Base-by-base conservation (phyloP, 768 basidiomycete genomes). In the Rhodocollybia butyracea region DNA sequence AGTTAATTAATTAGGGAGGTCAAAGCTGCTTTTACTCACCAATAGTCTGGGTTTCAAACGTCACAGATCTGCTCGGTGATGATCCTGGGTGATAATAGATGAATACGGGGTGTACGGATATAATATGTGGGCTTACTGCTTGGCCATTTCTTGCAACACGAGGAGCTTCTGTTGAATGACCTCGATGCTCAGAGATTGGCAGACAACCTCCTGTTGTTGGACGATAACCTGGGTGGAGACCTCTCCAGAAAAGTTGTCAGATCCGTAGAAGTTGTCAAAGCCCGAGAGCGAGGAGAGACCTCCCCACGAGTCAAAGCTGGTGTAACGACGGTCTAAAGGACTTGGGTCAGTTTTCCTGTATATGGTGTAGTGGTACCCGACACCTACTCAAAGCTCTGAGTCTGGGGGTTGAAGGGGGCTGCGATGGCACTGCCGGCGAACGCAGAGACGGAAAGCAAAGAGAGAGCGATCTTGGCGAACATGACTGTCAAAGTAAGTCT, bases 181-280 rank as follows among this genome's bases (percentile, higher is more conserved):
- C 51, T 66, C 65, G 47, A 77, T 59, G 34, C 61, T 58, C 60
- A 71, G 63, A 21, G 66, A 63, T 54, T 68, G 73, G 68, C 76
- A 78, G 43, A 76, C 75, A 22, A 78, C 55, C 41, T 74, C 65
- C 15, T 72, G 56, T 56, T 71, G 65, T 34, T 66, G 57, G 46
- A 73, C 66, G 13, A 77, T 58, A 31, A 66, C 64, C 55, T 73
- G 66, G 46, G 58, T 61, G 61, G 68, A 73, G 51, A 64, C 58
- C 54, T 60, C 67, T 53, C 76, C 74, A 59, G 69, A 69, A 59
- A 76, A 80, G 69, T 78, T 75, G 52, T 69, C 68, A 24, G 63
- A 50, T 22, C 78, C 77, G 54, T 74, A 75, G 68, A 79, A 79
- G 67, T 73, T 70, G 57, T 79, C 79, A 61, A 80, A 78, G 59